These are phyloP conservation scores for Camillea tinctor DNA, from an alignment of 2,329 filamentous ascomycete species.

Conservation along the genomic window DNA sequence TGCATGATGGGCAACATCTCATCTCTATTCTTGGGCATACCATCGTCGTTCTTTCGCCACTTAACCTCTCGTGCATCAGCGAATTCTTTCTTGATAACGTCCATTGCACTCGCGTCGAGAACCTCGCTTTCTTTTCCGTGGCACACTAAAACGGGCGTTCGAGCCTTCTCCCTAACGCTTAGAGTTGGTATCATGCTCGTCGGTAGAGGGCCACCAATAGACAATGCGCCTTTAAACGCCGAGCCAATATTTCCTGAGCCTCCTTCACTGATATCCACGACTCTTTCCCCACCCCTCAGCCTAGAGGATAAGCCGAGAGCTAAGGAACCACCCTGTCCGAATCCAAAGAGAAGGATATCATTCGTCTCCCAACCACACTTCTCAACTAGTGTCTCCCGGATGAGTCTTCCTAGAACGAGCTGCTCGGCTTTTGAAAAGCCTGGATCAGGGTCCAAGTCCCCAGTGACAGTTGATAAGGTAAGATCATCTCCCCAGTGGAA, in stretches of 20 bases:
- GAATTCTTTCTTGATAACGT: conserved; percentile 66
- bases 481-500: conserved; percentile 71
- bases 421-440: conserved; percentile 53
- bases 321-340: conserved; percentile 65
- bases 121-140: conserved; percentile 48
- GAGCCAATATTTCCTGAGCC: conserved; percentile 6
- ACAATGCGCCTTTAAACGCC: conserved; percentile 56
- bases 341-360: conserved; percentile 65
- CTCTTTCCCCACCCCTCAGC: conserved; percentile 35
- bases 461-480: conserved; percentile 47
- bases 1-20: conserved; percentile 92
- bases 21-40: conserved; percentile 78
- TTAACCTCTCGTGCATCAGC: conserved; percentile 63
- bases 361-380: conserved; percentile 58
- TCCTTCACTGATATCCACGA: conserved; percentile 34
- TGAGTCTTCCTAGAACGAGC: conserved; percentile 49
- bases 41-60: conserved; percentile 70
- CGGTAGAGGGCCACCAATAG: conserved; percentile 61
- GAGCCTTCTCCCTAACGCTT: conserved; percentile 50
- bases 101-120: conserved; percentile 59
- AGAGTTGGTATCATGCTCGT: conserved; percentile 48
- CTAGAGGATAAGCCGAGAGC: conserved; percentile 56
- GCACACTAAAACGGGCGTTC: conserved; percentile 63
- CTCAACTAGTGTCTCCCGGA: conserved; percentile 50
- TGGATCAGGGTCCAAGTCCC: conserved; percentile 59